Conservation (phyloP, 225 moss, liverwort and hornwort genomes). For the Thuidium tamariscinum region DNA sequence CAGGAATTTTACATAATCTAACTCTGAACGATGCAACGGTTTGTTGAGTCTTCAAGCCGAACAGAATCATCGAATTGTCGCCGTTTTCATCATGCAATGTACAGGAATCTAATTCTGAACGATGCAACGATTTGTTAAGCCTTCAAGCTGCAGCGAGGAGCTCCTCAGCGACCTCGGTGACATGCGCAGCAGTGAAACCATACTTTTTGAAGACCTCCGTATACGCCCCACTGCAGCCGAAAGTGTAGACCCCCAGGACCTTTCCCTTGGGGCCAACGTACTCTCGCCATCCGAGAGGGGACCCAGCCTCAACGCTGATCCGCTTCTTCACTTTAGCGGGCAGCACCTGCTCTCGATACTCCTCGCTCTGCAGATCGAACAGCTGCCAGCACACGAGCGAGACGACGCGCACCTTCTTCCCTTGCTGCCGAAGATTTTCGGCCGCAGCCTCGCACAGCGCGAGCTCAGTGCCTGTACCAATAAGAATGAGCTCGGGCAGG, state of each 20-base stretch:
- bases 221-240: conserved; percentile 66
- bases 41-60: background rate
- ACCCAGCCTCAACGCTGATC: conserved; percentile 62
- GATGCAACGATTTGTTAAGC: background rate
- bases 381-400: conserved; percentile 73
- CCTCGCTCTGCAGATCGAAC: conserved; percentile 42
- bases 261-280: conserved; percentile 51
- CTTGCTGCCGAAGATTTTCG: conserved; percentile 20
- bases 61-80: background rate
- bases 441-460: conserved; percentile 52
- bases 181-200: conserved; percentile 43
- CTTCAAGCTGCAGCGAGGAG: conserved; percentile 11
- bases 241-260: conserved; percentile 40
- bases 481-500: conserved; percentile 47
- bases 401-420: conserved; percentile 54
- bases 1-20: background rate
- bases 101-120: background rate
- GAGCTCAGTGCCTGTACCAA: conserved; percentile 66
- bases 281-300: conserved; percentile 69
- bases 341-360: conserved; percentile 39
- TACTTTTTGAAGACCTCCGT: conserved; percentile 57
- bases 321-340: conserved; percentile 38
- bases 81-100: background rate
- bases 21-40: background rate
- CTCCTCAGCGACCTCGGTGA: conserved; percentile 29